Evolutionary conservation across 2,329 filamentous ascomycete species (phyloP), one percentile per base, ranked within the genome.

Genomic region (Pseudopyrenochaeta lycopersici): DNA sequence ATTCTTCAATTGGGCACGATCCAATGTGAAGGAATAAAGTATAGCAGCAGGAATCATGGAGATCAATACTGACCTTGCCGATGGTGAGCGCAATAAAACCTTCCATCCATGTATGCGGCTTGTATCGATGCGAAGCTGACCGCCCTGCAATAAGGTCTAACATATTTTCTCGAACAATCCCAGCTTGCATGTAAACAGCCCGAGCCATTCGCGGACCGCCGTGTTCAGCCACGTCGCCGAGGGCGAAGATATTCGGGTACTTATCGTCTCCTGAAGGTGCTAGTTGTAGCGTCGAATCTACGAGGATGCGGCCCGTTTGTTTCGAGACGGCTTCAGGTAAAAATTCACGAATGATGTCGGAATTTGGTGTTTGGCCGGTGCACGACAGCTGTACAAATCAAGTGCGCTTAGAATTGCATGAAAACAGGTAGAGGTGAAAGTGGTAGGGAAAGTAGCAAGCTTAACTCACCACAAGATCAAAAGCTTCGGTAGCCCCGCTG

Each of bases 221-320:
- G 4, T 71, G 71, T 21, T 84, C 82, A 3, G 85, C 82, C 4
- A 90, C 84, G 57, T 90, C 87, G 15, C 88, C 88, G n/a, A 85
- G 81, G 1, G 83, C 84, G 61, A 86, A 90, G 2, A 89, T 77
- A 54, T 85, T 81, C 1, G 80, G 76, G 7, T 82, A 75, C 0
- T 57, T 52, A 1, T 77, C 71, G 59, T 84, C 81, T 20, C 31
- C 44, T 5, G 27, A 11, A 3, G 33, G 14, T 7, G 72, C 64
- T 12, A 90, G 75, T 56, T 89, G 86, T 29, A 90, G 76, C 0
- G 82, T 86, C 0, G 81, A 77, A 43, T 81, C 80, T 20, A 89
- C 83, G 1, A 76, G 75, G 60, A 88, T 81, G 52, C 82, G 79
- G 1, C 81, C 82, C 0, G 78, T 79, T 2, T 71, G 58, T 17